Evolutionary conservation across 345 rosid genomes (phyloP).

Genomic region (Limnanthes douglasii): DNA sequence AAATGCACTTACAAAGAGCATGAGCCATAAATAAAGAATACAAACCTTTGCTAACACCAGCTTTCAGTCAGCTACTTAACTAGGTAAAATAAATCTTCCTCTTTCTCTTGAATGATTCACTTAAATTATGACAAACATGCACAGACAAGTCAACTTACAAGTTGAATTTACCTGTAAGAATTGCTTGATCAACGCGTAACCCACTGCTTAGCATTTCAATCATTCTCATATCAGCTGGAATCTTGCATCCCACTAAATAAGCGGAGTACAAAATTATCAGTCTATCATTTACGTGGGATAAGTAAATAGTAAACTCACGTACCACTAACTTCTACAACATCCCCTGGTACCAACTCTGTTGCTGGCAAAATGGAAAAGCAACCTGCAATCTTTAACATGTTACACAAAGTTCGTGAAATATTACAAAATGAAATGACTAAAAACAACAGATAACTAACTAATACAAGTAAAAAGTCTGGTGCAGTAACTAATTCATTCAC

Average conservation of each 20-base stretch:
- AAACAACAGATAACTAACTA: constrained; percentile 8
- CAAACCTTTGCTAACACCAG: too few species aligned
- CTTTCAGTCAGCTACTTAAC: not conserved
- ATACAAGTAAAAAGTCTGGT: constrained; percentile 1
- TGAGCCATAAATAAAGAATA: too few species aligned
- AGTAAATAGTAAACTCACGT: constrained; percentile 15
- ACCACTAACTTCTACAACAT: constrained; percentile 92
- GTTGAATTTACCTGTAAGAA: constrained; percentile 63
- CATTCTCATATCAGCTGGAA: constrained; percentile 98
- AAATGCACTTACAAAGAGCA: too few species aligned
- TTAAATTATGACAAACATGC: constrained; percentile 5
- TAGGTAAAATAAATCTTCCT: not conserved
- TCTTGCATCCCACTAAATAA: constrained; percentile 79
- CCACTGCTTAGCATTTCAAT: constrained; percentile 84
- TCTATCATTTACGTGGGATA: not conserved
- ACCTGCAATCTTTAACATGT: constrained; percentile 34
- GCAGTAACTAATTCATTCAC: not conserved
- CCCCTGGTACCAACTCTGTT: constrained; percentile 94
- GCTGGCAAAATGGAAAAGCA: constrained; percentile 96
- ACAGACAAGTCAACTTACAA: not conserved
- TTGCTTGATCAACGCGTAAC: constrained; percentile 96
- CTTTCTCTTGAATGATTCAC: not conserved
- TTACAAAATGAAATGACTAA: constrained; percentile 2
- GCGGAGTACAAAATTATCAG: constrained; percentile 10
- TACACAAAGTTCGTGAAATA: not conserved